Conservation (phyloP, 208 protist species). For the Trypanosoma theileri region DNA sequence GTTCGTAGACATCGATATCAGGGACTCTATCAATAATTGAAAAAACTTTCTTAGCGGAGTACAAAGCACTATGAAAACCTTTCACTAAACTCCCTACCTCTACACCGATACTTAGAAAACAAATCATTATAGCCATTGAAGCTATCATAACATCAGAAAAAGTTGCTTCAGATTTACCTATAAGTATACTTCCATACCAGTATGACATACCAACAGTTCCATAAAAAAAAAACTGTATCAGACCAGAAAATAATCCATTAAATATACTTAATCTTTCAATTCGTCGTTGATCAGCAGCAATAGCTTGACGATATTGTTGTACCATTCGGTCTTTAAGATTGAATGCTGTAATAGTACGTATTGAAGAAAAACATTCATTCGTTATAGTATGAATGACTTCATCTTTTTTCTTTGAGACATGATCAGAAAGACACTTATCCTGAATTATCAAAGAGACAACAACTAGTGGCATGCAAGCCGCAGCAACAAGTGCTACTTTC, state of each 20-base stretch:
- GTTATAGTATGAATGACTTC: slow-evolving; percentile 22
- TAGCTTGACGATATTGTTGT: slow-evolving; percentile 4
- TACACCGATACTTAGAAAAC: slow-evolving; percentile 23
- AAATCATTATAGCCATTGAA: slow-evolving; percentile 31
- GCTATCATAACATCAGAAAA: slow-evolving; percentile 37
- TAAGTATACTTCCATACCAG: slow-evolving; percentile 40
- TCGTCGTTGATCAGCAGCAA: slow-evolving; percentile 16
- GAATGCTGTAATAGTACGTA: slow-evolving; percentile 37
- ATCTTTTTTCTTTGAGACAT: slow-evolving; percentile 16
- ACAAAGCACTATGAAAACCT: slow-evolving; percentile 20
- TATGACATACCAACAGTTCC: slow-evolving; percentile 28
- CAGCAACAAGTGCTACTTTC: slow-evolving; percentile 35
- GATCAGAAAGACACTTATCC: slow-evolving; percentile 17
- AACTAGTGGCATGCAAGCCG: slow-evolving; percentile 29
- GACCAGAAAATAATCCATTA: slow-evolving; percentile 22
- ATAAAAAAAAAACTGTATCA: slow-evolving; percentile 32
- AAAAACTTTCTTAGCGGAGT: slow-evolving; percentile 28
- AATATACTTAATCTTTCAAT: slow-evolving; percentile 16
- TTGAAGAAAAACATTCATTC: slow-evolving; percentile 28
- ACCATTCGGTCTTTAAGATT: slow-evolving; percentile 30
- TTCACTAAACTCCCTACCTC: slow-evolving; percentile 32
- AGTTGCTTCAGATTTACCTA: slow-evolving; percentile 24
- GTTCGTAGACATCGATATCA: slow-evolving; percentile 32
- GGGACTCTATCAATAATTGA: slow-evolving; percentile 33
- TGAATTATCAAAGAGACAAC: slow-evolving; percentile 24